phyloP scores from a whole-genome alignment of 1,284 basidiomycete genomes.

The Marasmius tenuissimus region DNA sequence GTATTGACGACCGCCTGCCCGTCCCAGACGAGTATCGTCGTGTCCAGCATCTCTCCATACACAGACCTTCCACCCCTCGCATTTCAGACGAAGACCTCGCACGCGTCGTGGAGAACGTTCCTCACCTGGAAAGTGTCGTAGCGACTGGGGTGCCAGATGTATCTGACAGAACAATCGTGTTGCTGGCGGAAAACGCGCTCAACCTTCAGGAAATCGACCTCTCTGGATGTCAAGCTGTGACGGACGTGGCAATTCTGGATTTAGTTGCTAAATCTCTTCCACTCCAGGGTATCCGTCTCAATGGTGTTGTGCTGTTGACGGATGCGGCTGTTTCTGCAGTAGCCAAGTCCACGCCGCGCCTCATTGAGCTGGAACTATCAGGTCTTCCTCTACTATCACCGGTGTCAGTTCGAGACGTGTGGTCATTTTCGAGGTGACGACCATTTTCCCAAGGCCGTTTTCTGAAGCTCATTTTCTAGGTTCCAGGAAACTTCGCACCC shows the following conservation, averaged over 20 bases:
- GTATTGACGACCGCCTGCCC: constrained; percentile 52
- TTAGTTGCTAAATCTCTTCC: constrained; percentile 67
- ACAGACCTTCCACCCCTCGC: constrained; percentile 26
- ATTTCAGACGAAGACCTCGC: constrained; percentile 70
- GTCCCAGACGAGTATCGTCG: constrained; percentile 52
- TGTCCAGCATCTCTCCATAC: constrained; percentile 56
- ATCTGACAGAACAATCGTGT: constrained; percentile 67
- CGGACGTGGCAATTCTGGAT: constrained; percentile 73
- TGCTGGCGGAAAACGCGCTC: constrained; percentile 62
- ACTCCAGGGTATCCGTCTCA: constrained; percentile 75
- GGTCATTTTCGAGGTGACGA: constrained; percentile 62
- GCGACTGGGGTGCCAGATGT: constrained; percentile 68
- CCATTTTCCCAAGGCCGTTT: constrained; percentile 12
- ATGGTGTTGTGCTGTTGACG: constrained; percentile 68
- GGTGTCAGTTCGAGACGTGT: constrained; percentile 75
- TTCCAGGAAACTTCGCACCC: constrained; percentile 66
- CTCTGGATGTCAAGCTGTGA: constrained; percentile 73
- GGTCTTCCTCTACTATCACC: constrained; percentile 75
- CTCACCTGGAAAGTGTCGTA: constrained; percentile 73
- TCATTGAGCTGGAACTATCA: constrained; percentile 83
- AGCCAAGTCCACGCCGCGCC: constrained; percentile 71
- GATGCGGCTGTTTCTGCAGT: constrained; percentile 75
- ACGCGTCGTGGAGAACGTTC: constrained; percentile 59
- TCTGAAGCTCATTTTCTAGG: constrained; percentile 12
- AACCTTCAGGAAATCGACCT: constrained; percentile 80